Base-by-base conservation (phyloP, 2,329 filamentous ascomycete genomes). In the Alternaria consortialis region DNA sequence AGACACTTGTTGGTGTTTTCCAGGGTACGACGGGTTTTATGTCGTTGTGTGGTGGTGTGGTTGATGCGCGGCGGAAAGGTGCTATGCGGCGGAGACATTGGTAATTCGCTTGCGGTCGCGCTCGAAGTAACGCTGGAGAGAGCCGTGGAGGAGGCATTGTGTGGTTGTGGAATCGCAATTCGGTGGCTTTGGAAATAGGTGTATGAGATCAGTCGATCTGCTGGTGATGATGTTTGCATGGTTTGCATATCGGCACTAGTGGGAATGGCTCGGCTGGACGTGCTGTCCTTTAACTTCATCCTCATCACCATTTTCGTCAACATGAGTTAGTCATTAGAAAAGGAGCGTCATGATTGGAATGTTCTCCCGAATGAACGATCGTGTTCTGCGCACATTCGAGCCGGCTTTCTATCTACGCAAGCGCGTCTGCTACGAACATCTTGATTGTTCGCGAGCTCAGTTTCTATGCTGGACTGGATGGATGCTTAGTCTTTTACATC, bases 1-100 rank as follows among this genome's bases (percentile, higher is more conserved):
- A 78, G 59, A 78, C 72, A 52, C 76, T 78, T 25, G 74, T 75
- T 11, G 76, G 76, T 57, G 76, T 78, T 62, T 78, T 78, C 76
- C 76, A 78, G 36, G 76, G 76, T 31, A 78, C 69, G 29, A 73
- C 72, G 29, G 75, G 70, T 54, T 67, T 65, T 8, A 65, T 57
- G 17, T 67, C 60, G 32, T 56, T 57, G 17, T 36, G 52, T 32
- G 20, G 62, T 54, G 55, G 69, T 74, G 20, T 57, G 13, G 58
- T 60, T 15, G 74, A 74, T 40, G 68, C 73, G 39, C 64, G 63
- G 53, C 73, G 70, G 43, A 67, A 32, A 15, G 64, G 55, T 29
- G 62, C 52, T 53, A 66, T 63, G 39, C 68, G 64, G 29, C 68
- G 71, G 12, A 76, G 62, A 47, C 62, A 72, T 69, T 71, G 73